Conservation (phyloP, 1,284 basidiomycete species). For the Malassezia brasiliensis region DNA sequence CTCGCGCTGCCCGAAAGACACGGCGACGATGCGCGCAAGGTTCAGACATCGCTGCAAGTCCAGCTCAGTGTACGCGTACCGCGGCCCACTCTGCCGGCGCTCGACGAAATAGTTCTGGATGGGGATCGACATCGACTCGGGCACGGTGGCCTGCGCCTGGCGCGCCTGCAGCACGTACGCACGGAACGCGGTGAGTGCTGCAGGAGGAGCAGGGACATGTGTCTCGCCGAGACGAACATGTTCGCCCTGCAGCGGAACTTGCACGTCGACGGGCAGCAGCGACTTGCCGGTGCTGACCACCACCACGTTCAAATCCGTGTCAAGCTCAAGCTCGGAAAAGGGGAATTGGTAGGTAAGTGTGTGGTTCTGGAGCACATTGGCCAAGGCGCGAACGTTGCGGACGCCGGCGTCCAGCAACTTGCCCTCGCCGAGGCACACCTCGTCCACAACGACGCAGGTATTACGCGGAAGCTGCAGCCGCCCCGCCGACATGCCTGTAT, state of each 20-base stretch:
- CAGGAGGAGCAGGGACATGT: constrained; percentile 17
- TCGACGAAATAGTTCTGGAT: constrained; percentile 42
- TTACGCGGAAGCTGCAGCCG: constrained; percentile 63
- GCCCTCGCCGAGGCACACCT: constrained; percentile 61
- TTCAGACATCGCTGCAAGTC: constrained; percentile 32
- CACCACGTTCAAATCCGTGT: constrained; percentile 63
- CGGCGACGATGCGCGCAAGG: constrained; percentile 21
- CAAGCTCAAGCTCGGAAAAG: constrained; percentile 63
- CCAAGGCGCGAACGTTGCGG: constrained; percentile 61
- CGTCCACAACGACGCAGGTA: constrained; percentile 60
- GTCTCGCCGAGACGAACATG: constrained; percentile 5
- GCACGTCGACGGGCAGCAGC: constrained; percentile 45
- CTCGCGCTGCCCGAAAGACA: constrained; percentile 23
- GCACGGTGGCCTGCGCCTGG: constrained; percentile 29
- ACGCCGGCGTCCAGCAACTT: constrained; percentile 56
- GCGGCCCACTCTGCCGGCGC: constrained; percentile 17
- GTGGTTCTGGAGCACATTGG: constrained; percentile 61
- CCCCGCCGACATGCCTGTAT: constrained; percentile 66
- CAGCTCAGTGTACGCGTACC: constrained; percentile 22
- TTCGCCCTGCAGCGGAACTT: constrained; percentile 19
- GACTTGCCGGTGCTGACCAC: constrained; percentile 59
- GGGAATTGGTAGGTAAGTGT: constrained; percentile 71
- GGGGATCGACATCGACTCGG: constrained; percentile 29
- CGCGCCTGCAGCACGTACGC: constrained; percentile 18
- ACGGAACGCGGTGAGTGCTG: constrained; percentile 17